Percentiles rank a stretch among this genome's conserved stretches.
phyloP scores from a whole-genome alignment of 805 yeast species.

The Candida berthetii region DNA sequence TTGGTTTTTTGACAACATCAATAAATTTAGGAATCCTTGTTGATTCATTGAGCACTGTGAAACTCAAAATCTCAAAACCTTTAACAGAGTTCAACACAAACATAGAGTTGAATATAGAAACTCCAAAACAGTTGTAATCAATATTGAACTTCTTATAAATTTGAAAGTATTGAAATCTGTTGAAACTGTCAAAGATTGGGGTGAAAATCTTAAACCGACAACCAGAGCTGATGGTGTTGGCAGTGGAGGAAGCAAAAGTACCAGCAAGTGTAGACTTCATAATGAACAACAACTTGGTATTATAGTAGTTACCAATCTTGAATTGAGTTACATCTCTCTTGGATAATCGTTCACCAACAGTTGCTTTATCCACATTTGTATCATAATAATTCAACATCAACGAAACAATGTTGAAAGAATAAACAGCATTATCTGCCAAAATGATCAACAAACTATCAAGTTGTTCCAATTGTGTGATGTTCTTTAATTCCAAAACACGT shows the following conservation, averaged over 20 bases:
- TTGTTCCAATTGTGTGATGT: slow-evolving; percentile 56
- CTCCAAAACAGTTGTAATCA: slow-evolving; percentile 50
- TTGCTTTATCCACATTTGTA: slow-evolving; percentile 22
- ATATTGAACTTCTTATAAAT: slow-evolving; percentile 41
- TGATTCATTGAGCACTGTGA: slow-evolving; percentile 48
- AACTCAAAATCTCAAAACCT: slow-evolving; percentile 61
- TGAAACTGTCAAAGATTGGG: slow-evolving; percentile 48
- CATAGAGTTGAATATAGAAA: slow-evolving; percentile 59
- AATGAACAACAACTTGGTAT: slow-evolving; percentile 49
- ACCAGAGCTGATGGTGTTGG: slow-evolving; percentile 26
- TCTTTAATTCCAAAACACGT: slow-evolving; percentile 43
- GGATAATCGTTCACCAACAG: slow-evolving; percentile 43
- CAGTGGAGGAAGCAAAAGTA: slow-evolving; percentile 32
- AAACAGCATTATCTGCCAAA: slow-evolving; percentile 50
- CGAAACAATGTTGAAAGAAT: slow-evolving; percentile 58
- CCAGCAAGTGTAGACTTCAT: slow-evolving; percentile 37
- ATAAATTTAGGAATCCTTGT: slow-evolving; percentile 49
- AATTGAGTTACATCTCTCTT: slow-evolving; percentile 55
- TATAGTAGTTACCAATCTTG: slow-evolving; percentile 63
- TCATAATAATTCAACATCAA: slow-evolving; percentile 53
- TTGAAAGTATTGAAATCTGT: slow-evolving; percentile 34
- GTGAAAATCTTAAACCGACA: slow-evolving; percentile 48
- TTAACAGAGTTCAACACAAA: slow-evolving; percentile 61
- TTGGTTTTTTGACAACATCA: slow-evolving; percentile 16
- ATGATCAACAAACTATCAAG: slow-evolving; percentile 51